phyloP scores from a whole-genome alignment of 2,329 filamentous ascomycete genomes.

The Pestalotiopsis sp. region DNA sequence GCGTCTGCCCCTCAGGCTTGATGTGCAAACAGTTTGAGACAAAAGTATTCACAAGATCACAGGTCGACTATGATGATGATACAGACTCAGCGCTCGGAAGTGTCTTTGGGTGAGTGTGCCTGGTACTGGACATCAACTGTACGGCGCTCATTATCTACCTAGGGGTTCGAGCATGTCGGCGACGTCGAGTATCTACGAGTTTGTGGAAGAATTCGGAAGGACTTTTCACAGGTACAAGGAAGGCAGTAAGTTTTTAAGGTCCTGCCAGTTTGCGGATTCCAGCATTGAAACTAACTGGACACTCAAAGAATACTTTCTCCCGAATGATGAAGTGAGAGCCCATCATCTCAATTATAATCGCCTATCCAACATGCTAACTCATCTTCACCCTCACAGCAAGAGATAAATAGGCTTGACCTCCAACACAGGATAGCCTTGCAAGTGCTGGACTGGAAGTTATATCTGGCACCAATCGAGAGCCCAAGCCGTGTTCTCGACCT shows the following conservation, averaged over 20 bases:
- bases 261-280: not conserved
- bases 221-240: constrained; percentile 29
- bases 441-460: constrained; percentile 44
- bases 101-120: not conserved
- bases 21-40: not conserved
- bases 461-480: constrained; percentile 44
- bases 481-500: constrained; percentile 49
- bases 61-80: not conserved
- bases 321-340: constrained; percentile 21
- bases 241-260: constrained; percentile 21
- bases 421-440: constrained; percentile 37
- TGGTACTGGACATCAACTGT: not conserved
- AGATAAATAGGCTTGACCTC: constrained; percentile 35
- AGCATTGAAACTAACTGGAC: not conserved
- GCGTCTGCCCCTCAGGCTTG: not conserved
- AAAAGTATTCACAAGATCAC: not conserved
- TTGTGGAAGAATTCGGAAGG: constrained; percentile 25
- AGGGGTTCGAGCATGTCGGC: constrained; percentile 24
- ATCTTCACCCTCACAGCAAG: constrained; percentile 18
- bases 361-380: not conserved
- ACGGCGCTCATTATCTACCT: not conserved
- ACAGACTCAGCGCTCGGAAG: not conserved
- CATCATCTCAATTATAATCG: not conserved
- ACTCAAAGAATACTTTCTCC: constrained; percentile 19
- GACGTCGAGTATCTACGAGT: constrained; percentile 26